Evolutionary conservation across 2,329 filamentous ascomycete species (phyloP).

Genomic region (Aureobasidium uvarum): DNA sequence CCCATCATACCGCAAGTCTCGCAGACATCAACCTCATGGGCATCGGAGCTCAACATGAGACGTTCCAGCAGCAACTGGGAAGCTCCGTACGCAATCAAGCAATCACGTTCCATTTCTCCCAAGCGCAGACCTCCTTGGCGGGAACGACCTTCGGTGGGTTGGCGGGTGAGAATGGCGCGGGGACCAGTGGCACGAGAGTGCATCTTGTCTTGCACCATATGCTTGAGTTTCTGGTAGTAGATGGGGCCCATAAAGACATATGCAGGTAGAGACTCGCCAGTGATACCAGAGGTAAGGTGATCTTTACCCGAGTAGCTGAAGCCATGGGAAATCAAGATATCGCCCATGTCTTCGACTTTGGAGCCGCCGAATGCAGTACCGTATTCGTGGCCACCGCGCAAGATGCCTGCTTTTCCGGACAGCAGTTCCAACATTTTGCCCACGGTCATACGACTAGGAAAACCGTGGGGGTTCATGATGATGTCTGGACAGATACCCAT

Average conservation of each 20-base stretch:
- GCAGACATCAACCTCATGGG: slow-evolving; percentile 88
- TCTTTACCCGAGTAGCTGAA: slow-evolving; percentile 98
- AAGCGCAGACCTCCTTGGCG: slow-evolving; percentile 87
- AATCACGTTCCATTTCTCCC: slow-evolving; percentile 99
- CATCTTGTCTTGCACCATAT: slow-evolving; percentile 99
- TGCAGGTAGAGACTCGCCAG: slow-evolving; percentile 86
- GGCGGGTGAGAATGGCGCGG: slow-evolving; percentile 84
- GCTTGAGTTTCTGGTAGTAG: slow-evolving; percentile 99
- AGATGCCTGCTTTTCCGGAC: slow-evolving; percentile 86
- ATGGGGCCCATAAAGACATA: slow-evolving; percentile 99
- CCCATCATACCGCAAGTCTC: slow-evolving; percentile 93
- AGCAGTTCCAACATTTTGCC: slow-evolving; percentile 96
- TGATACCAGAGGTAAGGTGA: slow-evolving; percentile 92
- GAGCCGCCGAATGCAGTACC: slow-evolving; percentile 82
- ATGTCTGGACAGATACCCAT: slow-evolving; percentile 91
- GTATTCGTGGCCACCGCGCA: slow-evolving; percentile 83
- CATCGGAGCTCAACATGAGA: slow-evolving; percentile 91
- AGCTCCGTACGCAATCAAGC: slow-evolving; percentile 93
- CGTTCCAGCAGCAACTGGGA: slow-evolving; percentile 88
- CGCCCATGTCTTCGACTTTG: slow-evolving; percentile 85
- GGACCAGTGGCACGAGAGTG: slow-evolving; percentile 90
- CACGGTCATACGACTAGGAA: slow-evolving; percentile 98
- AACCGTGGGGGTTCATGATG: slow-evolving; percentile 99
- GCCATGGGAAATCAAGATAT: slow-evolving; percentile 78
- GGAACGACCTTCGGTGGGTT: slow-evolving; percentile 94